Percentiles rank a stretch among this genome's conserved stretches.
These are phyloP conservation scores for Onygenales sp. DNA, from an alignment of 2,329 filamentous ascomycete species.

Conservation along the genomic window DNA sequence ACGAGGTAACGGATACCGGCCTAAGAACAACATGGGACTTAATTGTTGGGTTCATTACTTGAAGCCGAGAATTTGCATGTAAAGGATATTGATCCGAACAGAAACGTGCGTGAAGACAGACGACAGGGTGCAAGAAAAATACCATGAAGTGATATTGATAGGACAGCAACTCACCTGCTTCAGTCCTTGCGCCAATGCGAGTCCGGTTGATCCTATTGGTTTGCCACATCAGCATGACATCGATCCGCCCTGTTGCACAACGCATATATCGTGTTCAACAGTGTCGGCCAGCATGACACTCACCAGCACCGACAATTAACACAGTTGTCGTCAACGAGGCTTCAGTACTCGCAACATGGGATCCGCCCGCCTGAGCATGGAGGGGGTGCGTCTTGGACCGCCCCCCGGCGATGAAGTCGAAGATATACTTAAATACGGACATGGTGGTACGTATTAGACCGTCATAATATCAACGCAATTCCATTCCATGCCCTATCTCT, in stretches of 20 bases:
- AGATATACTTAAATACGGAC: no score
- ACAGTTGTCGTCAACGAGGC: not conserved
- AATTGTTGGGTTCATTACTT: no score
- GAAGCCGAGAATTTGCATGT: not conserved
- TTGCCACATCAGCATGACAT: not conserved
- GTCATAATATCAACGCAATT: no score
- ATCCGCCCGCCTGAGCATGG: not conserved
- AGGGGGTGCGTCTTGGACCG: not conserved
- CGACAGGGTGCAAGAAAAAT: not conserved
- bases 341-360: not conserved
- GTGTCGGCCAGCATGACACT: not conserved
- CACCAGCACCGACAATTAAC: not conserved
- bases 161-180: not conserved
- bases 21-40: not conserved
- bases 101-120: not conserved
- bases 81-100: conserved; percentile 9
- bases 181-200: conserved; percentile 1
- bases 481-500: no score
- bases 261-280: not conserved
- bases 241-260: not conserved
- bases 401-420: no score
- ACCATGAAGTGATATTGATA: not conserved
- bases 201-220: not conserved
- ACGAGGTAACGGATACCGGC: conserved; percentile 13
- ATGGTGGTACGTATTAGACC: no score